These are phyloP conservation scores for Sequoia sempervirens DNA, from an alignment of 75 land plant genomes.

Conservation along the genomic window DNA sequence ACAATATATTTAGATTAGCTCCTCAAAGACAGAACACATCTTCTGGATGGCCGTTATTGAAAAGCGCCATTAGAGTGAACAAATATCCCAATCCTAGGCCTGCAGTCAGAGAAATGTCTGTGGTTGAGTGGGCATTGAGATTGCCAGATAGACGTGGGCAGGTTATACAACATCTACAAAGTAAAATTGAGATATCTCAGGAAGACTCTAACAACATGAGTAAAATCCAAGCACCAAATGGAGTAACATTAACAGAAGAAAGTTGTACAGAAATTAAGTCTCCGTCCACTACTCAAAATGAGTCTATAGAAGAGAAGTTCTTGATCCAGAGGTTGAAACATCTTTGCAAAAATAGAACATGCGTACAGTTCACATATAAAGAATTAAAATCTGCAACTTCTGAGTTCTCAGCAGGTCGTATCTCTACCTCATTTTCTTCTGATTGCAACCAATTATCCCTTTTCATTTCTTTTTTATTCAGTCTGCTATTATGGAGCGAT, in stretches of 20 bases:
- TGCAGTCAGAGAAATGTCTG: constrained; percentile 40
- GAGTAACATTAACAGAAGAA: not conserved
- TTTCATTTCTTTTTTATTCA: not conserved
- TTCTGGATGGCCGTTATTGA: constrained; percentile 56
- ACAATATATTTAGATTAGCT: not conserved
- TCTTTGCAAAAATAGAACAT: constrained; percentile 14
- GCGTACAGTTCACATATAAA: constrained; percentile 21
- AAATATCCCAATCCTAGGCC: constrained; percentile 11
- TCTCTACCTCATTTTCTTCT: not conserved
- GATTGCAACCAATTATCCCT: not conserved
- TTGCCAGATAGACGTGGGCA: constrained; percentile 29
- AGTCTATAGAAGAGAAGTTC: not conserved
- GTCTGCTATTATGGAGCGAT: not conserved
- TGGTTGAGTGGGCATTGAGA: constrained; percentile 49
- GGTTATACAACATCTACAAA: not conserved
- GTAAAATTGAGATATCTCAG: not conserved
- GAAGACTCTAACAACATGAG: not conserved
- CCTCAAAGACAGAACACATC: constrained; percentile 11
- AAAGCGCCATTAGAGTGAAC: constrained; percentile 12
- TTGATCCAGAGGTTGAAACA: constrained; percentile 8
- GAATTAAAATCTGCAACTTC: constrained; percentile 35
- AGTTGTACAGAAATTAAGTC: not conserved
- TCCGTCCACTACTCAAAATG: constrained; percentile 5
- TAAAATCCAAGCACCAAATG: not conserved
- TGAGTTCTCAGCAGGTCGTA: constrained; percentile 26